Conservation (phyloP, 163 green algal species). For the Chloromonas sp. region DNA sequence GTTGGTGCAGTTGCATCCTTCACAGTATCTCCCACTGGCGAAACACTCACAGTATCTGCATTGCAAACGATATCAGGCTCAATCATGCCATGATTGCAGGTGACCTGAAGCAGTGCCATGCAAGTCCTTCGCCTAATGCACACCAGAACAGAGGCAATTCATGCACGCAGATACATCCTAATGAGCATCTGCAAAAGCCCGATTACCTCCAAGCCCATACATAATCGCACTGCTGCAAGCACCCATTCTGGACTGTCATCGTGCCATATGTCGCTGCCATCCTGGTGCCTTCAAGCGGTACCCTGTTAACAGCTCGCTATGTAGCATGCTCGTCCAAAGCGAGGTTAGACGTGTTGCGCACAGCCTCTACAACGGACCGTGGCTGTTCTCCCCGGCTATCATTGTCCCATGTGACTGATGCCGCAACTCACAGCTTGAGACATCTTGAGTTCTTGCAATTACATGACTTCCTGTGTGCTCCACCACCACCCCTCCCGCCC, state of each 20-base stretch:
- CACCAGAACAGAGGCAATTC: no score
- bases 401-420: not conserved
- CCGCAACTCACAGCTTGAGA: conserved; percentile 83
- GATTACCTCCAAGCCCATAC: no score
- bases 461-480: conserved; percentile 43
- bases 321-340: no score
- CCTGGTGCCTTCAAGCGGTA: no score
- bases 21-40: conserved; percentile 87
- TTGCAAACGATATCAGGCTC: not conserved
- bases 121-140: not conserved
- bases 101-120: conserved; percentile 12
- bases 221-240: not conserved
- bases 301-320: no score
- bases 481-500: not conserved
- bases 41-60: conserved; percentile 97
- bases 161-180: no score
- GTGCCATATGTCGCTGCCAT: no score
- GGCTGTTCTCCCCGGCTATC: no score
- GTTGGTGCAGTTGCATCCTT: conserved; percentile 92
- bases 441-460: conserved; percentile 96
- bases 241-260: not conserved
- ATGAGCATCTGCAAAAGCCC: no score
- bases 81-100: conserved; percentile 12
- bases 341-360: no score
- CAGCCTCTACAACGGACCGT: no score